phyloP scores from a whole-genome alignment of 2,329 filamentous ascomycete genomes.

The Colletotrichum truncatum region DNA sequence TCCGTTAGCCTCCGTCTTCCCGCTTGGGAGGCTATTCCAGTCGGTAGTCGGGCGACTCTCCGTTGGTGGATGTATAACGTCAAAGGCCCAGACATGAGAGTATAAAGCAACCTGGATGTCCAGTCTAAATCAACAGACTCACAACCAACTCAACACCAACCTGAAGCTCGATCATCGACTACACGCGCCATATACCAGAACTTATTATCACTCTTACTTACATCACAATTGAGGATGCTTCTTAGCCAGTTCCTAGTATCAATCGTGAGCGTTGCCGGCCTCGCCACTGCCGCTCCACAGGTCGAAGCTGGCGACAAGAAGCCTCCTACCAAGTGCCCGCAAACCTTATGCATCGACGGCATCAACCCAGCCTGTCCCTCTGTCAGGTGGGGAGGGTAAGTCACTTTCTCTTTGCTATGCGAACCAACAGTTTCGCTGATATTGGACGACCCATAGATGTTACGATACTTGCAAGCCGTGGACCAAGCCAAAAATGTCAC shows the following conservation, averaged over 20 bases:
- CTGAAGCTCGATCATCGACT: background rate
- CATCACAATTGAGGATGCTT: constrained; percentile 10
- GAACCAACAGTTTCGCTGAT: background rate
- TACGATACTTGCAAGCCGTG: constrained; percentile 38
- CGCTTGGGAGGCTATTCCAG: background rate
- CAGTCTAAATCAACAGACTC: background rate
- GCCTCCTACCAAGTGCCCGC: constrained; percentile 11
- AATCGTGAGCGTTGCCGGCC: constrained; percentile 5
- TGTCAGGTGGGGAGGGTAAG: constrained; percentile 39
- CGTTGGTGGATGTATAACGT: background rate
- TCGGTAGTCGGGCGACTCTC: background rate
- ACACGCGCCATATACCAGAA: background rate
- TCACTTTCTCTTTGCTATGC: too few relatives aligned
- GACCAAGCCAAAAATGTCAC: constrained; percentile 22
- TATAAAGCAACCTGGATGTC: constrained; percentile 11
- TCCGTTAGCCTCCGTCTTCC: constrained; percentile 23
- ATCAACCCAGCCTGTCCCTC: constrained; percentile 37
- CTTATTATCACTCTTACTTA: background rate
- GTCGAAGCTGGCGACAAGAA: background rate
- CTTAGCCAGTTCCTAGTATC: background rate
- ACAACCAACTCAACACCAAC: background rate
- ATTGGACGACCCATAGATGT: constrained; percentile 35
- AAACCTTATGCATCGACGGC: constrained; percentile 38
- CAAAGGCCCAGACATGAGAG: background rate
- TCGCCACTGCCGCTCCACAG: constrained; percentile 19